These are phyloP conservation scores for Dryas drummondii DNA, from an alignment of 306 rosid species.

Conservation along the genomic window DNA sequence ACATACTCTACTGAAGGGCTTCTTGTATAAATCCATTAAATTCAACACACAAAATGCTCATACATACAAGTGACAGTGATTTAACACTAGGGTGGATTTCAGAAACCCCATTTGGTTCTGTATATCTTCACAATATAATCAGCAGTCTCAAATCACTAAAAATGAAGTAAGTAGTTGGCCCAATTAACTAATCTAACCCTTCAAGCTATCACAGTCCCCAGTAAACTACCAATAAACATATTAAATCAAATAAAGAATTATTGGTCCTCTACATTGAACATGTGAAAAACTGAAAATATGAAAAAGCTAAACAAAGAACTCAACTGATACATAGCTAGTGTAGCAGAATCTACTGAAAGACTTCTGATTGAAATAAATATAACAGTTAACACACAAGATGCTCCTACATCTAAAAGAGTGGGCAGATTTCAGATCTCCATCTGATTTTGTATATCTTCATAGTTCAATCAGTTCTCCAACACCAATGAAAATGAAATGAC, in stretches of 20 bases:
- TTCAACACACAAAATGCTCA: background rate
- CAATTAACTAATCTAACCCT: background rate
- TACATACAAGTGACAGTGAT: background rate
- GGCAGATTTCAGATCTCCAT: background rate
- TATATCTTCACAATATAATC: background rate
- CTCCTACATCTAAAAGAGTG: background rate
- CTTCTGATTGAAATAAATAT: background rate
- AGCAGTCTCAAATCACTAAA: background rate
- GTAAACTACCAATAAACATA: background rate
- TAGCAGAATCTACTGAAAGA: background rate
- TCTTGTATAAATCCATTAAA: background rate
- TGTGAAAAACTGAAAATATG: constrained; percentile 2
- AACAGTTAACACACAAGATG: background rate
- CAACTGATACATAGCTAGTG: background rate
- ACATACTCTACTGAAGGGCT: background rate
- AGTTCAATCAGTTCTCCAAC: background rate
- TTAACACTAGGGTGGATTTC: background rate
- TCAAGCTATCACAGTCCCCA: background rate
- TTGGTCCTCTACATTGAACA: background rate
- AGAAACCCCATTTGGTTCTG: background rate
- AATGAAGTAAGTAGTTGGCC: background rate
- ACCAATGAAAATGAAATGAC: background rate
- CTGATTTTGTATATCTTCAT: background rate
- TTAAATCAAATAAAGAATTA: background rate
- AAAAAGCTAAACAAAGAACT: background rate